Conservation (phyloP, 2,329 filamentous ascomycete species). For the Ophiostoma triangulosporum region DNA sequence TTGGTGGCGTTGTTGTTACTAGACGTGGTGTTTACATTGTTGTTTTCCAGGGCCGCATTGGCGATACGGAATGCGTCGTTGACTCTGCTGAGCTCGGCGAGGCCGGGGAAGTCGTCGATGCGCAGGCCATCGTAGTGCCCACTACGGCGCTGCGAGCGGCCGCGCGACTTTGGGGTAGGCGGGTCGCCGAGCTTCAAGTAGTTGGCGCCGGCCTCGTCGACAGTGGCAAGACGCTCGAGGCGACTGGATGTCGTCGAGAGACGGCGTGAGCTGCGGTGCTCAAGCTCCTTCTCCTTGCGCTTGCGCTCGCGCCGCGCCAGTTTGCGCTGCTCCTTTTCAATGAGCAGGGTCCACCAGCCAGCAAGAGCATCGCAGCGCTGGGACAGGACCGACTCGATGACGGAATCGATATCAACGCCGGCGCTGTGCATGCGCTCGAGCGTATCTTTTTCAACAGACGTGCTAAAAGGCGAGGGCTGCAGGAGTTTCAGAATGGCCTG, state of each 20-base stretch:
- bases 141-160: slow-evolving; percentile 64
- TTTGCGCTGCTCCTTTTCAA: slow-evolving; percentile 92
- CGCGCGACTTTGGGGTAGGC: slow-evolving; percentile 51
- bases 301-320: slow-evolving; percentile 67
- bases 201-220: slow-evolving; percentile 21
- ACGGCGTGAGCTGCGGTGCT: slow-evolving; percentile 65
- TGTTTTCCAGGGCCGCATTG: slow-evolving; percentile 11
- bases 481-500: slow-evolving; percentile 77
- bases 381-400: slow-evolving; percentile 85
- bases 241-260: slow-evolving; percentile 84
- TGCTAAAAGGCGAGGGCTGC: slow-evolving; percentile 71
- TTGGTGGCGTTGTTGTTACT: slow-evolving; percentile 26
- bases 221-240: slow-evolving; percentile 64
- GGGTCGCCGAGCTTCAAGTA: slow-evolving; percentile 30
- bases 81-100: slow-evolving; percentile 47
- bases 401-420: slow-evolving; percentile 83
- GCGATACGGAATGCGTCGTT: slow-evolving; percentile 26
- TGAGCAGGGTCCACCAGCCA: slow-evolving; percentile 89
- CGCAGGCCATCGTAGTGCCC: slow-evolving; percentile 48
- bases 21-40: too few species aligned
- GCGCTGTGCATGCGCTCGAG: slow-evolving; percentile 85
- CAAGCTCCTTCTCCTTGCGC: slow-evolving; percentile 61
- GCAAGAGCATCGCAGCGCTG: slow-evolving; percentile 82
- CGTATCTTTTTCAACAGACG: slow-evolving; percentile 76
- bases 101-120: slow-evolving; percentile 60